phyloP scores from a whole-genome alignment of 2,329 filamentous ascomycete genomes.

The Calonectria multiphialidica region DNA sequence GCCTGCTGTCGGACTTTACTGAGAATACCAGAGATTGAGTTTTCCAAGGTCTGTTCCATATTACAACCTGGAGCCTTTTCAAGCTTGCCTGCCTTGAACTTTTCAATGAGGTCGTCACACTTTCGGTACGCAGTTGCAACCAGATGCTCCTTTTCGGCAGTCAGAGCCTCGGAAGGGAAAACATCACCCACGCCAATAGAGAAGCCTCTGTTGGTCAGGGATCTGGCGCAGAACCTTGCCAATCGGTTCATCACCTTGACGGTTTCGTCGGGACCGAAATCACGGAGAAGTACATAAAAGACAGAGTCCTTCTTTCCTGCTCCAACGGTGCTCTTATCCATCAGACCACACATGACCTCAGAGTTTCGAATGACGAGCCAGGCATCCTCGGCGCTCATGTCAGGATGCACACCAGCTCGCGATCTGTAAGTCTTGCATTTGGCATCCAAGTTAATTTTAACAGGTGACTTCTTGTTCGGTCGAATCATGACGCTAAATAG shows the following conservation, averaged over 20 bases:
- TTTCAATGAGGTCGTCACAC: constrained; percentile 85
- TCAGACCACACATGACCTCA: constrained; percentile 95
- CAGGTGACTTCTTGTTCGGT: constrained; percentile 85
- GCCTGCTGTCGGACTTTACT: constrained; percentile 93
- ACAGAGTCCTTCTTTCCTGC: constrained; percentile 97
- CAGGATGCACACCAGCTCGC: constrained; percentile 62
- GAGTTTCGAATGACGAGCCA: constrained; percentile 96
- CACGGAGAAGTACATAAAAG: constrained; percentile 95
- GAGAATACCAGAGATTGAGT: constrained; percentile 88
- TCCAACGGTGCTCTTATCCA: constrained; percentile 99
- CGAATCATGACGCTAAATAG: constrained; percentile 93
- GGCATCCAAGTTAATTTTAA: constrained; percentile 92
- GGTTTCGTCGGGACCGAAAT: constrained; percentile 91
- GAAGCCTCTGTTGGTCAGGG: constrained; percentile 91
- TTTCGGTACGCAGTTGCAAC: constrained; percentile 83
- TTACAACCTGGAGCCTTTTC: constrained; percentile 91
- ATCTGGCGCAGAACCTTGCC: constrained; percentile 89
- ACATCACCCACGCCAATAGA: constrained; percentile 97
- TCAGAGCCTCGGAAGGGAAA: constrained; percentile 81
- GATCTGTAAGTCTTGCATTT: constrained; percentile 86
- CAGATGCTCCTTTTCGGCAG: constrained; percentile 79
- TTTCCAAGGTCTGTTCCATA: constrained; percentile 92
- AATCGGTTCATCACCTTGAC: constrained; percentile 94
- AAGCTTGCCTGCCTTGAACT: constrained; percentile 84
- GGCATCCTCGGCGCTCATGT: constrained; percentile 88